phyloP scores from a whole-genome alignment of 2,329 filamentous ascomycete species.

The Venturia oleaginea region DNA sequence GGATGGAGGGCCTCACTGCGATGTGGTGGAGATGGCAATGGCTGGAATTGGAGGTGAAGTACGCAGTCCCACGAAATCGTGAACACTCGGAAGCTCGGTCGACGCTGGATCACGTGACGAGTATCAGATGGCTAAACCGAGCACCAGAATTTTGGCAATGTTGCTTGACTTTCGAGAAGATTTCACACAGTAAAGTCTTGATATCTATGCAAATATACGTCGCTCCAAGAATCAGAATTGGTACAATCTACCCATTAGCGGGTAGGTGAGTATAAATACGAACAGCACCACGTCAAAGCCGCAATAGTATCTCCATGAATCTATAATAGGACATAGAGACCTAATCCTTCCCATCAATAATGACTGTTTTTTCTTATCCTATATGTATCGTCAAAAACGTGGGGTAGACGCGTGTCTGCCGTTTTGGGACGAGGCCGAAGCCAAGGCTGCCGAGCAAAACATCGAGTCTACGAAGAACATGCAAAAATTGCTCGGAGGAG shows the following conservation, averaged over 20 bases:
- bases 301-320: background rate
- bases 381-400: background rate
- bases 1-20: background rate
- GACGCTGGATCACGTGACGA: background rate
- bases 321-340: background rate
- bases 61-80: background rate
- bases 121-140: background rate
- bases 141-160: background rate
- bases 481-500: background rate
- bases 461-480: background rate
- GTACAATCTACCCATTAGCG: no score
- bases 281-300: background rate
- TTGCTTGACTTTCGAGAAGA: background rate
- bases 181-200: no score
- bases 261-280: background rate
- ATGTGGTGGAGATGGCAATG: slow-evolving; percentile 8
- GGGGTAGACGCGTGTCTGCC: background rate
- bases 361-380: background rate
- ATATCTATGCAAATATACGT: no score
- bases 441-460: background rate
- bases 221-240: no score
- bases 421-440: background rate
- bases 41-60: background rate
- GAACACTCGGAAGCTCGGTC: slow-evolving; percentile 1
- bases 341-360: background rate